Conservation (phyloP, 2,329 filamentous ascomycete genomes). For the Ophiostoma perfectum region DNA sequence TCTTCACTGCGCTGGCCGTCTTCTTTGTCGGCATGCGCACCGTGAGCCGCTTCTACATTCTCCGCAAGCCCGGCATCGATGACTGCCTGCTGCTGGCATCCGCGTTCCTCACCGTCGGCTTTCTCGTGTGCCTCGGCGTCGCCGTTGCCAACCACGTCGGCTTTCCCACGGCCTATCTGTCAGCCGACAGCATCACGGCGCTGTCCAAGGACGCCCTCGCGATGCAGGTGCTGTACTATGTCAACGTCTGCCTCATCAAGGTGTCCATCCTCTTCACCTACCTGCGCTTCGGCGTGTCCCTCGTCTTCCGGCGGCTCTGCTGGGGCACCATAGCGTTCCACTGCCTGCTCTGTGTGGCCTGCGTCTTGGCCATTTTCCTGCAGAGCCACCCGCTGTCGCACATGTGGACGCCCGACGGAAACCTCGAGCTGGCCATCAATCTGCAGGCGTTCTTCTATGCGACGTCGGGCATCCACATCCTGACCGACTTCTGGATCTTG, state of each 20-base stretch:
- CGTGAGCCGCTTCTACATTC: conserved; percentile 27
- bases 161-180: not conserved
- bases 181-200: not conserved
- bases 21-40: conserved; percentile 26
- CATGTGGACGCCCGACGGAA: not conserved
- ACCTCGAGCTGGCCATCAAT: not conserved
- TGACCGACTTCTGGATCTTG: not conserved
- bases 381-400: not conserved
- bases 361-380: conserved; percentile 26
- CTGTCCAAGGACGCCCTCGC: not conserved
- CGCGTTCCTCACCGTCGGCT: not conserved
- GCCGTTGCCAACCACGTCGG: not conserved
- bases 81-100: conserved; percentile 28
- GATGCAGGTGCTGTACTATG: not conserved
- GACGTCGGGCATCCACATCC: not conserved
- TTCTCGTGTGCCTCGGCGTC: not conserved
- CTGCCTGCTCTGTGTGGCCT: conserved; percentile 42
- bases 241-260: conserved; percentile 38
- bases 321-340: conserved; percentile 35
- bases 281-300: conserved; percentile 39
- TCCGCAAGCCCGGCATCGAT: conserved; percentile 27
- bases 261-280: conserved; percentile 44
- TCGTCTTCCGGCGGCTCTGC: conserved; percentile 32
- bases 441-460: not conserved
- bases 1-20: conserved; percentile 12